Evolutionary conservation across 2,329 filamentous ascomycete genomes (phyloP).

Genomic region (Colletotrichum tanaceti): DNA sequence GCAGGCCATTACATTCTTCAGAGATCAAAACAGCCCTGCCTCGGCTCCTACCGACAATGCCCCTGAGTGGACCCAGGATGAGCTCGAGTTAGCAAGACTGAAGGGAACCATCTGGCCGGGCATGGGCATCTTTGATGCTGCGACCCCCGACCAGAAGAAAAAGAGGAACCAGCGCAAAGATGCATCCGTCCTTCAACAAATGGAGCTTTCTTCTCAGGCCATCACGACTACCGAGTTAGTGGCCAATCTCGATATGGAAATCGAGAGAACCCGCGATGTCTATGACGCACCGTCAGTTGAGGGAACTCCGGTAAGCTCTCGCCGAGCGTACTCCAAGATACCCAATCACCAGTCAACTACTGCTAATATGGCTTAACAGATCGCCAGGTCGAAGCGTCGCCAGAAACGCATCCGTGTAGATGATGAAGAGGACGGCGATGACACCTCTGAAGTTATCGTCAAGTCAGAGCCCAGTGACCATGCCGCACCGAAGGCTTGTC

Average conservation of each 20-base stretch:
- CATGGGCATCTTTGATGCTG: conserved; percentile 85
- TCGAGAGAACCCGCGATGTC: conserved; percentile 66
- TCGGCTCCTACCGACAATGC: conserved; percentile 9
- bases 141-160: conserved; percentile 77
- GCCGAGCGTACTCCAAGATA: too few species aligned
- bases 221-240: conserved; percentile 75
- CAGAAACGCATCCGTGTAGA: conserved; percentile 15
- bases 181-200: conserved; percentile 73
- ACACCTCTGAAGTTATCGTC: conserved; percentile 12
- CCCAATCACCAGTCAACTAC: neutral
- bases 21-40: conserved; percentile 3
- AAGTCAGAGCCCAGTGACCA: conserved; percentile 23
- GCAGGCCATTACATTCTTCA: conserved; percentile 33
- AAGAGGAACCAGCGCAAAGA: conserved; percentile 84
- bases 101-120: conserved; percentile 82
- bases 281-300: conserved; percentile 69
- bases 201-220: conserved; percentile 72
- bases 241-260: conserved; percentile 64
- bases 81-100: conserved; percentile 48
- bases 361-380: neutral
- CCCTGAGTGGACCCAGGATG: conserved; percentile 21
- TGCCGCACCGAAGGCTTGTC: neutral
- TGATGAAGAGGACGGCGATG: conserved; percentile 5
- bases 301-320: conserved; percentile 60
- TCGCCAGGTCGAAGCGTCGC: conserved; percentile 22